phyloP scores from a whole-genome alignment of 352 stramenopile species.

The Thraustochytrium striatum region DNA sequence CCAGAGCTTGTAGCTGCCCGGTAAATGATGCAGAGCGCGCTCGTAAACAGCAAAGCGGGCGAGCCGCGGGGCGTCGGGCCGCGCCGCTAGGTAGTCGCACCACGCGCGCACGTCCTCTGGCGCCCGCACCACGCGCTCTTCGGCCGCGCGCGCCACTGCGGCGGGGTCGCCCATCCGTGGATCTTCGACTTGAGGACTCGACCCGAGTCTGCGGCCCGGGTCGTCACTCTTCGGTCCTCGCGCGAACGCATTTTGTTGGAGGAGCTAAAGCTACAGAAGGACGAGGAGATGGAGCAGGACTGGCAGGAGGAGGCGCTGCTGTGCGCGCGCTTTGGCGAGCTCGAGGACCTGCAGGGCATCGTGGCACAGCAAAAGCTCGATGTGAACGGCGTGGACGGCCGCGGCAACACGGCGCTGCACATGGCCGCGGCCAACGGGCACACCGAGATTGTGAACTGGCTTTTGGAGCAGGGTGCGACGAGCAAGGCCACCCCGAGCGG shows the following conservation, averaged over 20 bases:
- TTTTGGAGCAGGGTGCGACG: slow-evolving; percentile 18
- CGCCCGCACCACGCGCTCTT: slow-evolving; percentile 13
- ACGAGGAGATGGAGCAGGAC: slow-evolving; percentile 51
- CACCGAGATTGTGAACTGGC: slow-evolving; percentile 20
- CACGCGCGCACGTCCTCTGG: slow-evolving; percentile 1
- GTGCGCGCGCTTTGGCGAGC: slow-evolving; percentile 64
- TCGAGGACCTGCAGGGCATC: slow-evolving; percentile 58
- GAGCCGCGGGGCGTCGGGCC: neutral
- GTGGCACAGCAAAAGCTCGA: neutral
- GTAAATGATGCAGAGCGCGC: slow-evolving; percentile 71
- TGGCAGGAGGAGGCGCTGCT: slow-evolving; percentile 61
- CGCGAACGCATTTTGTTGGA: neutral
- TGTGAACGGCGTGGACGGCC: slow-evolving; percentile 4
- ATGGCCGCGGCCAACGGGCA: slow-evolving; percentile 50
- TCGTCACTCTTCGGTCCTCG: neutral
- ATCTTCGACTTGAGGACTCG: neutral
- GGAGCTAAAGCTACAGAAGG: neutral
- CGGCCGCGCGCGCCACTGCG: neutral
- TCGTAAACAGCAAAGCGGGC: slow-evolving; percentile 67
- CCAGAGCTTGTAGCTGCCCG: slow-evolving; percentile 92
- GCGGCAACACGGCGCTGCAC: slow-evolving; percentile 51
- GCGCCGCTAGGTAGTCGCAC: neutral
- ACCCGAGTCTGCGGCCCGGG: neutral
- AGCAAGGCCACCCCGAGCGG: slow-evolving; percentile 18
- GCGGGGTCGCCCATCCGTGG: neutral